Percentiles rank a stretch among this genome's conserved stretches.
phyloP scores from a whole-genome alignment of 805 yeast species.

The Lipomyces yamadae region DNA sequence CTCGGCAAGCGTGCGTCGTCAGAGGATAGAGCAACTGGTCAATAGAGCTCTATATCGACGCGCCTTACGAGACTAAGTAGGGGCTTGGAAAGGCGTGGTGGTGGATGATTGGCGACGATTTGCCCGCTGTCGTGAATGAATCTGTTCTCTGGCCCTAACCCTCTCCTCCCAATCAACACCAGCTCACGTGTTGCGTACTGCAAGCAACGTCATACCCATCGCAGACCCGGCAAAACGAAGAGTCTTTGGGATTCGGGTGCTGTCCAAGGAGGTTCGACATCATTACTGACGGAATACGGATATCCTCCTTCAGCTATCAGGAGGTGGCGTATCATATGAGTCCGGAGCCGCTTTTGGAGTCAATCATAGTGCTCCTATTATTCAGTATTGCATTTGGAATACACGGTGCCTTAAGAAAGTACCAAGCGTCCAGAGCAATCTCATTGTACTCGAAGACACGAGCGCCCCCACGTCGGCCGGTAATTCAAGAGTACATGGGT shows the following conservation, averaged over 20 bases:
- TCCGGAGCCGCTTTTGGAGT: background rate
- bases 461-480: background rate
- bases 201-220: too few relatives aligned
- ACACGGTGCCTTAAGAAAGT: background rate
- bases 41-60: background rate
- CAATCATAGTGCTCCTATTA: background rate
- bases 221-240: too few relatives aligned
- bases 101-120: background rate
- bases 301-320: background rate
- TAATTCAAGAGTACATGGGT: constrained; percentile 9
- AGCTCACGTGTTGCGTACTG: too few relatives aligned
- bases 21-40: constrained; percentile 2
- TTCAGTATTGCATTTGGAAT: background rate
- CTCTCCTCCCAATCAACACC: too few relatives aligned
- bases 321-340: background rate
- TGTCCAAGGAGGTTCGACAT: background rate
- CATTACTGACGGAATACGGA: background rate
- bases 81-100: background rate
- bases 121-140: too few relatives aligned
- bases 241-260: background rate
- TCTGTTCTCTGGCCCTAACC: too few relatives aligned
- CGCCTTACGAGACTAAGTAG: background rate
- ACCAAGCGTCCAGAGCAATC: background rate
- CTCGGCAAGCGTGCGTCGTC: constrained; percentile 9
- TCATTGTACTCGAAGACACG: background rate